Conservation (phyloP, 192 early-diverging fungal genomes). For the Coemansia sp. region DNA sequence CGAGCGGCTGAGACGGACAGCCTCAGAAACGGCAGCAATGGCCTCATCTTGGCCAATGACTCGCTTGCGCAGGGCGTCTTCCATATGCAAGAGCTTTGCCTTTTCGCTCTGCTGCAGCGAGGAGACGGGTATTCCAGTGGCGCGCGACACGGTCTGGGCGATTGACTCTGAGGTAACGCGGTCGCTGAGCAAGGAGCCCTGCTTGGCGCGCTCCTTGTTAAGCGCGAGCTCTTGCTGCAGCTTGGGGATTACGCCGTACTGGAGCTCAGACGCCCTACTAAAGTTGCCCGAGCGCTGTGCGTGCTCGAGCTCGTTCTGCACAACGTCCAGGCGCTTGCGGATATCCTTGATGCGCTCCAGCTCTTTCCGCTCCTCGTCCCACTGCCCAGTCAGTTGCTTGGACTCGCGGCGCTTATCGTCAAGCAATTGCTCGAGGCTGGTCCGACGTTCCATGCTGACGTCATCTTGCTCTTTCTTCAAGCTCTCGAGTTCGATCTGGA, state of each 20-base stretch:
- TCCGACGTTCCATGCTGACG: constrained; percentile 66
- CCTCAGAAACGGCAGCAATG: constrained; percentile 68
- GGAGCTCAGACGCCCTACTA: constrained; percentile 71
- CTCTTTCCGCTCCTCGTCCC: constrained; percentile 72
- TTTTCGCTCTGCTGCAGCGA: constrained; percentile 71
- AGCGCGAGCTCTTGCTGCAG: constrained; percentile 68
- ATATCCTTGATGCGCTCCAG: constrained; percentile 69
- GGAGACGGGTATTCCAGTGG: constrained; percentile 82
- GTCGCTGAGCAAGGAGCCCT: constrained; percentile 72
- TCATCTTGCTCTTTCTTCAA: constrained; percentile 78
- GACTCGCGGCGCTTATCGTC: constrained; percentile 64
- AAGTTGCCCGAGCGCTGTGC: constrained; percentile 77
- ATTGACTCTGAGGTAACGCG: constrained; percentile 80
- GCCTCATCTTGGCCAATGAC: constrained; percentile 79
- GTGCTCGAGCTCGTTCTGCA: constrained; percentile 73
- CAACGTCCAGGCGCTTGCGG: constrained; percentile 73
- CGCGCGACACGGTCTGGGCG: constrained; percentile 70
- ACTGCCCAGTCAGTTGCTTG: constrained; percentile 60
- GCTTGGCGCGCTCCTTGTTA: constrained; percentile 51
- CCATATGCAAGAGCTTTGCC: constrained; percentile 74
- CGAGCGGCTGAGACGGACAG: constrained; percentile 76
- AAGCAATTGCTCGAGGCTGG: constrained; percentile 63
- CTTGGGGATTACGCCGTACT: constrained; percentile 76
- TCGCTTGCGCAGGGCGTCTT: constrained; percentile 58
- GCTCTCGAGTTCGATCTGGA: constrained; percentile 79